Evolutionary conservation across 768 basidiomycete genomes (phyloP).

Genomic region (Boletus bicolor): DNA sequence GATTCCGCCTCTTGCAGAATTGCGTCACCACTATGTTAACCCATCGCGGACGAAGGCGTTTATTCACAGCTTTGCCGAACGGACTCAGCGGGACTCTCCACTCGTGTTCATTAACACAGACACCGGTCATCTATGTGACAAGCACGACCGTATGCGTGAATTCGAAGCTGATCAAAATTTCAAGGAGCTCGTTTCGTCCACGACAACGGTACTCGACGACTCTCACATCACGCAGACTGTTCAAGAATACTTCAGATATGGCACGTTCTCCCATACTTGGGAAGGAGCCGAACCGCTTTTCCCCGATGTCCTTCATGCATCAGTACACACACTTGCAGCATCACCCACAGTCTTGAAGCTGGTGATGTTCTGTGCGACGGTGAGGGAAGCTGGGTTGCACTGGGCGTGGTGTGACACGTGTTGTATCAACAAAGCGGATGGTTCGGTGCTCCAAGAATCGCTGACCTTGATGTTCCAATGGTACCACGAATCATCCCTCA

Average conservation of each 20-base stretch:
- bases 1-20: too few species aligned
- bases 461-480: neutral
- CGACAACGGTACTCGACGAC: neutral
- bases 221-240: neutral
- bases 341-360: neutral
- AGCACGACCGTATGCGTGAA: too few species aligned
- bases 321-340: neutral
- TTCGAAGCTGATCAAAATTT: too few species aligned
- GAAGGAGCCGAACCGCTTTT: neutral
- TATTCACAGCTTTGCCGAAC: too few species aligned
- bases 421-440: neutral
- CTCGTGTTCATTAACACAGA: neutral
- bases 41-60: too few species aligned
- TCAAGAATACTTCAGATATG: neutral
- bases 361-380: neutral
- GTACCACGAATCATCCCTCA: too few species aligned
- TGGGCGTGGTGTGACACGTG: neutral
- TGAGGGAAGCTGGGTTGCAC: neutral
- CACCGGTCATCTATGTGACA: neutral
- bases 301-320: neutral
- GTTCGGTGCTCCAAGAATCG: neutral
- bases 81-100: neutral
- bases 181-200: too few species aligned
- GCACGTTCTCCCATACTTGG: conserved; percentile 7
- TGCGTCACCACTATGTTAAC: too few species aligned